Percentiles rank a stretch among this genome's conserved stretches.
Evolutionary conservation across 768 basidiomycete species (phyloP).

Genomic region (Rhodotorula sphaerocarpa): DNA sequence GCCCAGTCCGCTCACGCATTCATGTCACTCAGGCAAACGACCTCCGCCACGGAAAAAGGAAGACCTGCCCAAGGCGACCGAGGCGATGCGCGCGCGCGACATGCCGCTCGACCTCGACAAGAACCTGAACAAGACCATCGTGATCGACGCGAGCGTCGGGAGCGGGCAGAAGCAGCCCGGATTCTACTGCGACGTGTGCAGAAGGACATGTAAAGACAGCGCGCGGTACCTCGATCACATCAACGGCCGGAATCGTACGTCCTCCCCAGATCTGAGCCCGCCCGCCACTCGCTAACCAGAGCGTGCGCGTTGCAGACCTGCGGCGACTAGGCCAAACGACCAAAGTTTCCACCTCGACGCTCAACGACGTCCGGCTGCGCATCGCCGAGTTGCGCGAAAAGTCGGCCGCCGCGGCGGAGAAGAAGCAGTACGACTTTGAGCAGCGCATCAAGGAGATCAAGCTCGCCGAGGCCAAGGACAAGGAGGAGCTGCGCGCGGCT

Average conservation of each 20-base stretch:
- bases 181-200: conserved; percentile 87
- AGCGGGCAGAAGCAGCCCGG: conserved; percentile 86
- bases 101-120: conserved; percentile 79
- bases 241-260: conserved; percentile 84
- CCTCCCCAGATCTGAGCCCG: neutral
- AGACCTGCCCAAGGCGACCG: conserved; percentile 85
- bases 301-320: conserved; percentile 55
- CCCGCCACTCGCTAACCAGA: neutral
- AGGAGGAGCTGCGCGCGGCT: conserved; percentile 39
- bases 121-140: conserved; percentile 88
- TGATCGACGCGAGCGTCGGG: conserved; percentile 61
- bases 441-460: conserved; percentile 69
- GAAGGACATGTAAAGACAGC: conserved; percentile 84
- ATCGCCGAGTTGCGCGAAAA: conserved; percentile 80
- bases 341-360: conserved; percentile 74
- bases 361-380: conserved; percentile 82
- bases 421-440: conserved; percentile 92
- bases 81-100: conserved; percentile 83
- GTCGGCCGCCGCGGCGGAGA: conserved; percentile 69
- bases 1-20: neutral
- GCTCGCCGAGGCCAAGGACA: conserved; percentile 11
- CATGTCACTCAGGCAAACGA: neutral
- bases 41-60: conserved; percentile 70
- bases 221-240: conserved; percentile 92
- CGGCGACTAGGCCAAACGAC: conserved; percentile 93